Percentiles rank a stretch among this genome's conserved stretches.
Evolutionary conservation across 306 rosid species (phyloP).

Genomic region (Gastrolobium villosum): DNA sequence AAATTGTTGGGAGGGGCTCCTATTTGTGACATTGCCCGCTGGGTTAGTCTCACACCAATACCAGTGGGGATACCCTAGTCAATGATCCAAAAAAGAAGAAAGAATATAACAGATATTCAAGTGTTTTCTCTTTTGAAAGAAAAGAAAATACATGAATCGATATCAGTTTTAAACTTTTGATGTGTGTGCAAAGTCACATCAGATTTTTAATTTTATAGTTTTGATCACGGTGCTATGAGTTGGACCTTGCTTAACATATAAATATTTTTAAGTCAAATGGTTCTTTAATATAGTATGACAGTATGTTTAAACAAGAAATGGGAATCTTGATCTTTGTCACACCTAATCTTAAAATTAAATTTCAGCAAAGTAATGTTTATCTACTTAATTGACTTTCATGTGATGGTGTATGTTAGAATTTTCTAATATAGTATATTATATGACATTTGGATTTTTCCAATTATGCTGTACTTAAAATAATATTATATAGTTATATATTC

Average conservation of each 20-base stretch:
- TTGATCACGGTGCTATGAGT: neutral
- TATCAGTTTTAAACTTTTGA: neutral
- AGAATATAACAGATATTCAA: neutral
- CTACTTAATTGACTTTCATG: neutral
- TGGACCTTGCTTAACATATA: constrained; percentile 10
- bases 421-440: neutral
- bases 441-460: neutral
- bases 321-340: constrained; percentile 3
- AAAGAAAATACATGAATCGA: neutral
- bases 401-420: constrained; percentile 8
- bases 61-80: neutral
- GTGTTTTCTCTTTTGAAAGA: constrained; percentile 7
- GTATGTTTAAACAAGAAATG: neutral
- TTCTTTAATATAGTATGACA: constrained; percentile 16
- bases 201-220: neutral
- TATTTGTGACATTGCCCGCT: neutral
- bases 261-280: neutral
- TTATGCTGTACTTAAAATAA: neutral
- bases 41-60: neutral
- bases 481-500: neutral
- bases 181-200: constrained; percentile 1
- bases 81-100: neutral
- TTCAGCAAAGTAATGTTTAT: constrained; percentile 10
- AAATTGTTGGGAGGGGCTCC: neutral
- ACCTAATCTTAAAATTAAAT: neutral